Base-by-base conservation (phyloP, 768 basidiomycete species). In the Kwoniella bestiolae region DNA sequence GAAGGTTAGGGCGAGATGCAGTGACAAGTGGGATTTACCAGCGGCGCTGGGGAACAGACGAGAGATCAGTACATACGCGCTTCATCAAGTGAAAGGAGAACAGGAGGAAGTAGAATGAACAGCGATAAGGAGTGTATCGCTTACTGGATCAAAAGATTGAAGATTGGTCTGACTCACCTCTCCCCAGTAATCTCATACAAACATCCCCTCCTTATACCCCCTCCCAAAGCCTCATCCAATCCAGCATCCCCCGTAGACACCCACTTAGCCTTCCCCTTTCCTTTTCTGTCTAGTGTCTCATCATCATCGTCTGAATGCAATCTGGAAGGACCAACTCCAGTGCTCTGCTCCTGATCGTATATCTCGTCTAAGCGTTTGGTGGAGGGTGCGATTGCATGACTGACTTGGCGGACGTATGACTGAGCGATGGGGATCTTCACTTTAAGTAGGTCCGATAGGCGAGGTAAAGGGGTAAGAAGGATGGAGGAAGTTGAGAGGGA, bases 11-110 rank as follows among this genome's bases (percentile, higher is more conserved):
- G 91, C 87, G 21, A 92, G 85, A 70, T 94, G 93, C 14, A 99
- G 84, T 3, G 90, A 91, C 4, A 98, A 81, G 73, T 98, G 94
- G 0, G 93, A 93, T 82, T 99, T 99, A 41, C 96, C 96, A 28
- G 95, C 88, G 25, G 93, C 89, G 77, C 96, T 99, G 35, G 8
- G 8, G 44, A 18, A 3, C 18, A 32, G 12, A 34, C 56, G 3
- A 32, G 32, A 18, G 9, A 29, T 61, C 58, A 61, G 62, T 29
- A 58, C 18, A n/a, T 12, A 41, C 3, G 21, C 26, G 38, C 44
- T 58, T n/a, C 45, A 44, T 46, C 8, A 29, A n/a, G 41, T 21
- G 18, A 56, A 9, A 5, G 11, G 3, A 9, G 55, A 38, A 5
- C 14, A 18, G 11, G 55, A 56, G 11, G 32, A 34, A 18, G 55